Base-by-base conservation (phyloP, 192 early-diverging fungal genomes). In the Coemansia javaensis region DNA sequence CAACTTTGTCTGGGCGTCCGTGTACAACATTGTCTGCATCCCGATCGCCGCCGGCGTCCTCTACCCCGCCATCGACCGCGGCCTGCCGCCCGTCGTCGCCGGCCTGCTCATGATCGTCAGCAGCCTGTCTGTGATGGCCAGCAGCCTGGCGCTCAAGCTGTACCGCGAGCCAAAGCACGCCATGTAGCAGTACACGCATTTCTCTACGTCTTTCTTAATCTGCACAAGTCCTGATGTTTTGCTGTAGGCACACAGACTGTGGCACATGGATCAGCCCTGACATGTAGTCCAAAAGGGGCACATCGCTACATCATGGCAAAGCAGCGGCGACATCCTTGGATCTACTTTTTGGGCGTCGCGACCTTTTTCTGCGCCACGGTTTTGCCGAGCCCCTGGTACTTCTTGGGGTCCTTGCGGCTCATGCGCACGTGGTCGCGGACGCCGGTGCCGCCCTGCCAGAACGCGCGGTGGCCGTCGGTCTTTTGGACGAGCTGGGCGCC, bases 381-480 rank as follows among this genome's bases (percentile, higher is more conserved):
- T 48, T 88, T 88, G 32, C 53, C 63, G 13, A 77, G 15, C 0
- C 83, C 85, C 50, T 67, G 51, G 53, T 59, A 82, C 76, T 89
- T 89, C 22, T 77, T 59, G 7, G 56, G 50, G 33, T 89, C 91
- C 66, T 87, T 91, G 24, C 81, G 63, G 47, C 67, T 87, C 93
- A 97, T 93, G 17, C 66, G 47, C 7, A 47, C 48, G 31, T 66
- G 68, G 47, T 92, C 83, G 6, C 93, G 69, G 17, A 85, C 85
- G 5, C 93, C 93, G 20, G 86, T 74, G 11, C 93, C 91, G 35
- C 91, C 93, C 65, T 96, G 90, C 93, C 93, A 96, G 49, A 88
- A 95, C 5, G 71, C 71, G 22, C 79, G 74, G 14, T 79, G 70
- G 4, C 79, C 81, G 30, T 74, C 75, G 4, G 56, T 20, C 3